Evolutionary conservation across 148 eudicot species (phyloP).

Genomic region (Suaeda aralocaspica): DNA sequence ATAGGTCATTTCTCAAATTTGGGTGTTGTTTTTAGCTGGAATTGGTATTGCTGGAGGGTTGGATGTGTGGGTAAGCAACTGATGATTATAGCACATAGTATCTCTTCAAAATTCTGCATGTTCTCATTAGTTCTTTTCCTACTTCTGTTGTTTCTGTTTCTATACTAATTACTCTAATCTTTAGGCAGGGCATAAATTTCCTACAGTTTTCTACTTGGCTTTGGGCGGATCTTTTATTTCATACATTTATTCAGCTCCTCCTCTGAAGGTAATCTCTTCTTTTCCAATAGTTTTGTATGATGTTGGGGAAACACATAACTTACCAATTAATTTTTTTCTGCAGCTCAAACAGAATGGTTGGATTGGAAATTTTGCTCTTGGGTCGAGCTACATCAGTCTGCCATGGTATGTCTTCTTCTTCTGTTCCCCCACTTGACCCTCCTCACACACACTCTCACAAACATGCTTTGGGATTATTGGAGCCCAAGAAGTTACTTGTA

Average conservation of each 20-base stretch:
- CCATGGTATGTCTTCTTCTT: slow-evolving; percentile 62
- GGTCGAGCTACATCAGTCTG: slow-evolving; percentile 91
- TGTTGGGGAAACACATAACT: slow-evolving; percentile 9
- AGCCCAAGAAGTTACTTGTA: neutral
- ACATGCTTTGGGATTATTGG: neutral
- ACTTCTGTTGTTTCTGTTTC: slow-evolving; percentile 13
- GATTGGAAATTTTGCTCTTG: slow-evolving; percentile 96
- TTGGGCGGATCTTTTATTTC: slow-evolving; percentile 86
- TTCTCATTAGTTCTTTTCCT: neutral
- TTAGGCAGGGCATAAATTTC: slow-evolving; percentile 89
- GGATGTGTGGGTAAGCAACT: slow-evolving; percentile 82
- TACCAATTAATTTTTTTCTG: slow-evolving; percentile 16
- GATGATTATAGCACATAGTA: neutral
- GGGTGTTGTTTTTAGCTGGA: slow-evolving; percentile 88
- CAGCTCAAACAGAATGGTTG: slow-evolving; percentile 99
- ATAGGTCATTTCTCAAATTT: slow-evolving; percentile 90
- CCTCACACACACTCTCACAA: neutral
- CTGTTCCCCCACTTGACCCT: slow-evolving; percentile 3
- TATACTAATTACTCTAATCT: slow-evolving; percentile 18
- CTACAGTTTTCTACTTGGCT: slow-evolving; percentile 76
- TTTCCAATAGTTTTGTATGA: slow-evolving; percentile 8
- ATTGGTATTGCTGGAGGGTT: slow-evolving; percentile 74
- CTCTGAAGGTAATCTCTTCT: slow-evolving; percentile 63
- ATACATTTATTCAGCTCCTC: slow-evolving; percentile 96
- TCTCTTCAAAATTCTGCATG: neutral